These are phyloP conservation scores for Aspergillus sp. DNA, from an alignment of 2,329 filamentous ascomycete genomes.

Conservation along the genomic window DNA sequence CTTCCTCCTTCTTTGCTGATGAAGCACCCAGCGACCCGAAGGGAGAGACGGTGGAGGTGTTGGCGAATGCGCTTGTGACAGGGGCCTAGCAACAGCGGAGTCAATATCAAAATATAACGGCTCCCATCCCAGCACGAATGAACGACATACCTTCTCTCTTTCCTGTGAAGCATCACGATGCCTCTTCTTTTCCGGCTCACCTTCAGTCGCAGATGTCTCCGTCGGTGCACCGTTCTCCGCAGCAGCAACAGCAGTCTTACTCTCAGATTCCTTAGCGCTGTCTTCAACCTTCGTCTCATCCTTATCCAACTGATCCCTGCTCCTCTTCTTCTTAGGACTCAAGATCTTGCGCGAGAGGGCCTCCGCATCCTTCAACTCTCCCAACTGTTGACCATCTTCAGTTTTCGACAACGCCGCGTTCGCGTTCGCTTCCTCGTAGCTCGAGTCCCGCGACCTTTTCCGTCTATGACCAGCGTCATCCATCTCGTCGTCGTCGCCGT, in stretches of 20 bases:
- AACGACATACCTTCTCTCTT: conserved; percentile 17
- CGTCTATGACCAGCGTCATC: conserved; percentile 33
- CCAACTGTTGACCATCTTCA: conserved; percentile 1
- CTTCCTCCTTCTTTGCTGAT: conserved; percentile 23
- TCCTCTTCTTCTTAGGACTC: conserved; percentile 46
- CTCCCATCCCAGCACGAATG: conserved; percentile 20
- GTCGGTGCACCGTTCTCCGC: conserved; percentile 10
- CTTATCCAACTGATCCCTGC: conserved; percentile 43
- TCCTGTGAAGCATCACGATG: conserved; percentile 45
- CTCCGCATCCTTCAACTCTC: conserved; percentile 14
- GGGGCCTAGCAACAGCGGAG: conserved; percentile 24
- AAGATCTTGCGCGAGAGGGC: conserved; percentile 21
- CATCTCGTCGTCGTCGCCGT: conserved; percentile 9
- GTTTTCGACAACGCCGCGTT: not conserved
- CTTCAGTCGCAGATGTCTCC: conserved; percentile 22
- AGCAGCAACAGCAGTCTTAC: conserved; percentile 9
- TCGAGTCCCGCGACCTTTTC: conserved; percentile 46
- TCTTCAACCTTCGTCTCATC: conserved; percentile 26
- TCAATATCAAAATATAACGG: not conserved
- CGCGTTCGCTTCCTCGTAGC: conserved; percentile 27
- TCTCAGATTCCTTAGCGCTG: conserved; percentile 15
- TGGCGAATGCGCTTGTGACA: conserved; percentile 42
- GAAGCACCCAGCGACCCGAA: conserved; percentile 38
- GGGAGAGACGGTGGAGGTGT: conserved; percentile 44
- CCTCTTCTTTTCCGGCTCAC: conserved; percentile 44